These are phyloP conservation scores for Suillus cothurnatus DNA, from an alignment of 768 basidiomycete genomes.

Conservation along the genomic window DNA sequence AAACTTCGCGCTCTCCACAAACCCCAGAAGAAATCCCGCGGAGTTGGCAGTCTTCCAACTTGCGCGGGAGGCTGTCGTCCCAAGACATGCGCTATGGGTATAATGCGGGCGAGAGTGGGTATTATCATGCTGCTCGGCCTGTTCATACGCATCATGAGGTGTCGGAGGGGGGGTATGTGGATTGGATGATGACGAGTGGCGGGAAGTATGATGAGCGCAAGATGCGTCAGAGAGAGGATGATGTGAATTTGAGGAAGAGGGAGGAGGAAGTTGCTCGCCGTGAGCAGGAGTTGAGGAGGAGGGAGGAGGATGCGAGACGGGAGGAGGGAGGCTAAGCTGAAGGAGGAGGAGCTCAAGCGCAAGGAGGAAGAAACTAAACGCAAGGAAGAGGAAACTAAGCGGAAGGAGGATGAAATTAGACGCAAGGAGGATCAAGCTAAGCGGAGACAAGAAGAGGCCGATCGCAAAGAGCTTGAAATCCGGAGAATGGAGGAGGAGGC, in stretches of 20 bases:
- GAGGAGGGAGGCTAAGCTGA: conserved; percentile 26
- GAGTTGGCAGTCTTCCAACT: conserved; percentile 33
- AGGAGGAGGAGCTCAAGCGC: conserved; percentile 14
- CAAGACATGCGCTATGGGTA: conserved; percentile 32
- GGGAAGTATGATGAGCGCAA: conserved; percentile 34
- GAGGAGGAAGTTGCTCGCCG: conserved; percentile 36
- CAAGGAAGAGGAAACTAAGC: conserved; percentile 27
- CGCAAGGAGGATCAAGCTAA: conserved; percentile 30
- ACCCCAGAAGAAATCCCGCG: conserved; percentile 29
- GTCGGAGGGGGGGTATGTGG: conserved; percentile 30
- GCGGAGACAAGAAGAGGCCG: conserved; percentile 26
- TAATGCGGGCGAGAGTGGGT: conserved; percentile 21
- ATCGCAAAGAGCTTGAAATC: conserved; percentile 27
- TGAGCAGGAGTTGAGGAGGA: conserved; percentile 36
- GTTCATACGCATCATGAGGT: conserved; percentile 33
- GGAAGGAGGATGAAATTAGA: conserved; percentile 30
- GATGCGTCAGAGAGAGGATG: conserved; percentile 35
- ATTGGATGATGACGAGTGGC: conserved; percentile 34
- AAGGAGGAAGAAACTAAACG: conserved; percentile 31
- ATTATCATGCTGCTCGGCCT: conserved; percentile 14
- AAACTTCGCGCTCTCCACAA: conserved; percentile 32
- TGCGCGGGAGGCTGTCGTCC: conserved; percentile 28
- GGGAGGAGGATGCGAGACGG: conserved; percentile 38
- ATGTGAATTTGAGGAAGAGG: conserved; percentile 25
- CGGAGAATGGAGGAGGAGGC: conserved; percentile 22